A percentile compares a stretch with the other conserved stretches of the same genome.
phyloP scores from a whole-genome alignment of 441 rosid species.

The Kokia cookei region DNA sequence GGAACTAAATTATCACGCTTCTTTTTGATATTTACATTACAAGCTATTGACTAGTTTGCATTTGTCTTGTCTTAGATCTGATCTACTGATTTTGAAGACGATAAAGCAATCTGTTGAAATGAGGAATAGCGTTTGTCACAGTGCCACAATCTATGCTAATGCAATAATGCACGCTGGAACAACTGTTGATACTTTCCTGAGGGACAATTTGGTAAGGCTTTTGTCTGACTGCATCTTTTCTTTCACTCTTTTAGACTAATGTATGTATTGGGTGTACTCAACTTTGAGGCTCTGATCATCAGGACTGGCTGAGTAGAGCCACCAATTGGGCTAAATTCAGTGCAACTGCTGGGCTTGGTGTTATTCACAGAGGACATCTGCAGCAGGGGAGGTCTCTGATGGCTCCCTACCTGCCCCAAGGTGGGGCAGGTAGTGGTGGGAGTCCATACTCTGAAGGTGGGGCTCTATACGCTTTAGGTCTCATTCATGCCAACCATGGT shows the following conservation, averaged over 20 bases:
- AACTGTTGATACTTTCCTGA: conserved; percentile 91
- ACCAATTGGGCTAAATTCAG: conserved; percentile 99
- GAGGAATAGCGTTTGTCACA: conserved; percentile 96
- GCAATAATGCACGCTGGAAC: conserved; percentile 99
- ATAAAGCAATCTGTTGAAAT: conserved; percentile 96
- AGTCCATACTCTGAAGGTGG: conserved; percentile 99
- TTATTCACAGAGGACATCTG: conserved; percentile 85
- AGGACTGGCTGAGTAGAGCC: conserved; percentile 99
- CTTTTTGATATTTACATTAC: not conserved
- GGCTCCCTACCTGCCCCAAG: conserved; percentile 97
- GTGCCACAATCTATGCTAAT: conserved; percentile 95
- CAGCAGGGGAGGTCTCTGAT: conserved; percentile 91
- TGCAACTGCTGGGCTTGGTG: conserved; percentile 96
- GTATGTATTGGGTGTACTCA: not conserved
- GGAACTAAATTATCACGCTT: not conserved
- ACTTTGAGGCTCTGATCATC: conserved; percentile 15
- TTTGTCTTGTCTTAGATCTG: conserved; percentile 47
- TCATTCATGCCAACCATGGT: conserved; percentile 95
- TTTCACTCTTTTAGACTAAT: not conserved
- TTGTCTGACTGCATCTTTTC: not conserved
- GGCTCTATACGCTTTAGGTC: conserved; percentile 88
- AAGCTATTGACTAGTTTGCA: not conserved
- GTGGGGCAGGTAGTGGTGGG: conserved; percentile 69
- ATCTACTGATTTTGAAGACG: conserved; percentile 84
- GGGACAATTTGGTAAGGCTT: conserved; percentile 77